Evolutionary conservation across 345 rosid genomes (phyloP).

Genomic region (Camelina laxa): DNA sequence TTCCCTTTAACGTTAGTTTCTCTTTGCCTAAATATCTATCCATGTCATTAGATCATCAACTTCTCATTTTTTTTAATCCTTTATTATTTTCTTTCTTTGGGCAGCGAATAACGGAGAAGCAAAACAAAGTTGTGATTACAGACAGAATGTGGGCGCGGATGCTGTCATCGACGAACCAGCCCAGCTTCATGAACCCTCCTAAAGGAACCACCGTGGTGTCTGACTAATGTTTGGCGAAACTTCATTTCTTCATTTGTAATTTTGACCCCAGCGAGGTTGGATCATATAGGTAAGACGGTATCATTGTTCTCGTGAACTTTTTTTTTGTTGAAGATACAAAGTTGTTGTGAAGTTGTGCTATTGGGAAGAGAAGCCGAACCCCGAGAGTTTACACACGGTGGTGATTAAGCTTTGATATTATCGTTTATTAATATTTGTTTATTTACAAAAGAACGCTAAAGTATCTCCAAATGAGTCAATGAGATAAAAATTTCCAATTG

Average conservation of each 20-base stretch:
- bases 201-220: constrained; percentile 11
- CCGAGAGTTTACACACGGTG: no score
- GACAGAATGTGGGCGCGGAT: constrained; percentile 94
- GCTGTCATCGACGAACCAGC: constrained; percentile 78
- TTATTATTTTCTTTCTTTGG: constrained; percentile 1
- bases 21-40: constrained; percentile 17
- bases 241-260: constrained; percentile 29
- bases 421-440: no score
- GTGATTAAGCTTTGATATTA: no score
- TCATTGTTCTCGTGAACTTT: constrained; percentile 13
- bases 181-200: constrained; percentile 60
- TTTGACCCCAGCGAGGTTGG: constrained; percentile 27
- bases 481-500: no score
- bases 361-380: no score
- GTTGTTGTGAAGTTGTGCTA: constrained; percentile 8
- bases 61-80: not conserved
- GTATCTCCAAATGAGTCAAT: no score
- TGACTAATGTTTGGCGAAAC: not conserved
- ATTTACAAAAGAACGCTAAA: no score
- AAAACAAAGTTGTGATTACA: constrained; percentile 73
- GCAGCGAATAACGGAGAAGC: constrained; percentile 71
- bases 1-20: constrained; percentile 68
- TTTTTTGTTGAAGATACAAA: constrained; percentile 8
- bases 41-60: not conserved
- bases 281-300: constrained; percentile 9